These are phyloP conservation scores for Trichophaea hybrida DNA, from an alignment of 2,329 filamentous ascomycete species.

Conservation along the genomic window DNA sequence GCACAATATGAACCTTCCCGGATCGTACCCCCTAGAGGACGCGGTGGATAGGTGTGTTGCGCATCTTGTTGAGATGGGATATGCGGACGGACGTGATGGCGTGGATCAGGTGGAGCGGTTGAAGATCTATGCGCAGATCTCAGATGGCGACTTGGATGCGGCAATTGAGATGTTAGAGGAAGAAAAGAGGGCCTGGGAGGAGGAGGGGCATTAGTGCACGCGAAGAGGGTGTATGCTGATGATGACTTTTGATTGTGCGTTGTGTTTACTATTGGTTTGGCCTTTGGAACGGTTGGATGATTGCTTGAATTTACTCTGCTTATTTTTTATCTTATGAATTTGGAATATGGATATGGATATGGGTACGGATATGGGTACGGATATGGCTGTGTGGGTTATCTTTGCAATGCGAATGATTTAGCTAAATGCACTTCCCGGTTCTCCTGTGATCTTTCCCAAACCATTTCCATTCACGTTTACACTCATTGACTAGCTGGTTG, in stretches of 20 bases:
- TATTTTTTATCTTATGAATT: not conserved
- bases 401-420: no score
- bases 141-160: conserved; percentile 19
- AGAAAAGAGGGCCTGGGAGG: conserved; percentile 21
- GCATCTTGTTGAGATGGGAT: conserved; percentile 25
- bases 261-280: not conserved
- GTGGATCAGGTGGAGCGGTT: conserved; percentile 24
- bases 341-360: no score
- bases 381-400: no score
- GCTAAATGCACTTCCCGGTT: no score
- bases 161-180: conserved; percentile 26
- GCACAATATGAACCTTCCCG: not conserved
- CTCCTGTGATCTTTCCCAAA: no score
- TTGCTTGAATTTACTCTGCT: not conserved
- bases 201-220: no score
- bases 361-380: no score
- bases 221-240: no score
- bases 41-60: conserved; percentile 14
- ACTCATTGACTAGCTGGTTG: no score
- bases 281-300: not conserved
- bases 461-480: no score
- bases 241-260: not conserved
- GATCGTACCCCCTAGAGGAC: not conserved
- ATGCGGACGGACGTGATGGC: conserved; percentile 15
- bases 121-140: conserved; percentile 23